Percentiles rank a stretch among this genome's conserved stretches.
phyloP scores from a whole-genome alignment of 768 basidiomycete genomes.

The Lyophyllum shimeji region DNA sequence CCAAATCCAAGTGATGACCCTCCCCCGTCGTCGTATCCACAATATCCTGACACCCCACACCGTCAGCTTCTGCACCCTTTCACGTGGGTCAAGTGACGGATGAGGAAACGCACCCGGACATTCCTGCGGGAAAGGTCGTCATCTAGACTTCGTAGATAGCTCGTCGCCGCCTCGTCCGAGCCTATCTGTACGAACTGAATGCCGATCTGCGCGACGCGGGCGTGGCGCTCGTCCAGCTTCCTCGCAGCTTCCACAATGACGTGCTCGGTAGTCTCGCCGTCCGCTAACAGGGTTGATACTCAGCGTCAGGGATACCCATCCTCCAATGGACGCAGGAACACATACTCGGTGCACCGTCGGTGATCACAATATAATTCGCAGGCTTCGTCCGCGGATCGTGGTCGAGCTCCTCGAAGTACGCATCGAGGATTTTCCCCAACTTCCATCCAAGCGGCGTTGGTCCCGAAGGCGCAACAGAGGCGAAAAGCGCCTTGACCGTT shows the following conservation, averaged over 20 bases:
- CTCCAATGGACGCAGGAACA: background rate
- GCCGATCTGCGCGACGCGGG: conserved; percentile 41
- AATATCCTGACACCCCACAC: conserved; percentile 41
- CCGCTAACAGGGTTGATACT: conserved; percentile 24
- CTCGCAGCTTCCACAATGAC: conserved; percentile 42
- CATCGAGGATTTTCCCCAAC: background rate
- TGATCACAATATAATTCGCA: background rate
- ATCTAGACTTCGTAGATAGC: background rate
- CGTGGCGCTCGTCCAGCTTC: conserved; percentile 43
- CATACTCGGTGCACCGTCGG: background rate
- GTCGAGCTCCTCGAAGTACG: background rate
- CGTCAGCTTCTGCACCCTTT: too few relatives aligned
- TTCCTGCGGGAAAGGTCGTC: background rate
- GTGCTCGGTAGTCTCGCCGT: conserved; percentile 28
- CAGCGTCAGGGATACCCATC: too few relatives aligned
- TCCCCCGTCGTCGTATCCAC: conserved; percentile 60
- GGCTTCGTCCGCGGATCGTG: background rate
- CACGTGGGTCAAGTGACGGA: too few relatives aligned
- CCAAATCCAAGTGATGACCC: conserved; percentile 43
- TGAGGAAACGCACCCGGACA: background rate
- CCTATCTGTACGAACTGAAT: conserved; percentile 12
- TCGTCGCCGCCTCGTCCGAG: background rate
- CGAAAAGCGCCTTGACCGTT: background rate
- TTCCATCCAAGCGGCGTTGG: background rate
- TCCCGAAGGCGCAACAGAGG: background rate